Conservation (phyloP, 164 flowering plant species). For the Dillenia suffruticosa region DNA sequence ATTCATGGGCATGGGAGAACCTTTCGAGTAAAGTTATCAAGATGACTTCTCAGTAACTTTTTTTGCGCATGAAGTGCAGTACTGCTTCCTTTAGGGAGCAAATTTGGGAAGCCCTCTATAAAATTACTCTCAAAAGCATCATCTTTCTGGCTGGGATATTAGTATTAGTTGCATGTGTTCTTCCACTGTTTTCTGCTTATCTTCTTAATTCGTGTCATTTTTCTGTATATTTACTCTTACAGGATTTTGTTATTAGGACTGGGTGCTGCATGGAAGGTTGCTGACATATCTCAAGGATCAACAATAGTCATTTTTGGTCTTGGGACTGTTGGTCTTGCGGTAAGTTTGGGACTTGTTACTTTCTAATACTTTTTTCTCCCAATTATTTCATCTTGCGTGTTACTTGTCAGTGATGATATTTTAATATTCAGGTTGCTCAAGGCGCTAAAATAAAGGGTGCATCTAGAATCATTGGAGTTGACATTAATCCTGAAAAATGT, state of each 20-base stretch:
- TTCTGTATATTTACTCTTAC: no score
- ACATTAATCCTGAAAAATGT: conserved; percentile 62
- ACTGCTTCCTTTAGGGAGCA: no score
- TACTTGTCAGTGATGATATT: not conserved
- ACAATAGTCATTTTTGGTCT: conserved; percentile 89
- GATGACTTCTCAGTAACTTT: no score
- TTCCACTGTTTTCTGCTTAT: no score
- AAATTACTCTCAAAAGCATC: no score
- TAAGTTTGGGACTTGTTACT: conserved; percentile 34
- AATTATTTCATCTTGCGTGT: not conserved
- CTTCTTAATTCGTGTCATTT: no score
- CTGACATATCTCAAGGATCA: conserved; percentile 76
- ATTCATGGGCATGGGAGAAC: no score
- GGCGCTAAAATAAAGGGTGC: conserved; percentile 90
- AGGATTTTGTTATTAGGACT: conserved; percentile 42
- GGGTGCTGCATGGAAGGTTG: conserved; percentile 99
- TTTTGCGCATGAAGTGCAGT: no score
- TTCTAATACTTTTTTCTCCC: not conserved
- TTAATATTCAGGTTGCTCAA: conserved; percentile 70
- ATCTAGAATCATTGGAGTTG: conserved; percentile 76
- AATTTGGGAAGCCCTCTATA: no score
- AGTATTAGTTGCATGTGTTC: no score
- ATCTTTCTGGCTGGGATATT: no score
- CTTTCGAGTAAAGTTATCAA: no score
- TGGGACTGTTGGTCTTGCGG: conserved; percentile 97